Conservation (phyloP, 495 filamentous ascomycete genomes). For the Lasiosphaeriaceae sp. region DNA sequence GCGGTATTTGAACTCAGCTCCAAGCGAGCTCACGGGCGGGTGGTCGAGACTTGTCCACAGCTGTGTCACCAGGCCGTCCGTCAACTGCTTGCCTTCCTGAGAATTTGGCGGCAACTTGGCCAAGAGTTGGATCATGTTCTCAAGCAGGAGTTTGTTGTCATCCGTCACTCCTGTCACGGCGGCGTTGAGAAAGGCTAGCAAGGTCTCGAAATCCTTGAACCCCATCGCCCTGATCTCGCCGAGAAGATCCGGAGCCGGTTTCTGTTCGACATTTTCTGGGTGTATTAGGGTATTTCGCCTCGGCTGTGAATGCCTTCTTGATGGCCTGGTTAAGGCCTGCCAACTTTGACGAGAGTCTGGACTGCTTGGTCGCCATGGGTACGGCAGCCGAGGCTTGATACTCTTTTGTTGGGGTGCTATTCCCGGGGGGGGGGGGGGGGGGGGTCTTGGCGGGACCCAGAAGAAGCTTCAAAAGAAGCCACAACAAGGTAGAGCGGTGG, state of each 20-base stretch:
- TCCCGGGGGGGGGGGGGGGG: too few relatives aligned
- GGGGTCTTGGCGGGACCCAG: too few relatives aligned
- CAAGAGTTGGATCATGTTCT: constrained; percentile 37
- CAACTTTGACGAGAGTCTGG: constrained; percentile 1
- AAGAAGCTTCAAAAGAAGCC: too few relatives aligned
- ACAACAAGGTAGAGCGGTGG: too few relatives aligned
- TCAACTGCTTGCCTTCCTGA: constrained; percentile 26
- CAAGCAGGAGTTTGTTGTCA: constrained; percentile 36
- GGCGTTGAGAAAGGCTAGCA: constrained; percentile 30
- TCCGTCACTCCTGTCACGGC: constrained; percentile 29
- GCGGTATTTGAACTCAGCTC: constrained; percentile 48
- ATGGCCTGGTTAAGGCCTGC: constrained; percentile 18
- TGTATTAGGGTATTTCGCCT: constrained; percentile 20
- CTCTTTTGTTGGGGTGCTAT: too few relatives aligned
- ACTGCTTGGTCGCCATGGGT: not conserved
- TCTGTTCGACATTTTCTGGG: constrained; percentile 24
- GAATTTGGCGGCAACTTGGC: constrained; percentile 32
- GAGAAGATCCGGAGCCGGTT: constrained; percentile 22
- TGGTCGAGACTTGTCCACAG: constrained; percentile 65
- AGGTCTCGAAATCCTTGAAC: constrained; percentile 31
- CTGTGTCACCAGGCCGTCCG: constrained; percentile 41
- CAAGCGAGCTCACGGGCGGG: constrained; percentile 55
- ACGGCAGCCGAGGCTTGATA: too few relatives aligned
- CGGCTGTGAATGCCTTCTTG: constrained; percentile 24
- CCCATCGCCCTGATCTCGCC: constrained; percentile 22